Evolutionary conservation across 225 moss, liverwort and hornwort genomes (phyloP), one percentile per base, ranked within the genome.

Genomic region (Antitrichia curtipendula): DNA sequence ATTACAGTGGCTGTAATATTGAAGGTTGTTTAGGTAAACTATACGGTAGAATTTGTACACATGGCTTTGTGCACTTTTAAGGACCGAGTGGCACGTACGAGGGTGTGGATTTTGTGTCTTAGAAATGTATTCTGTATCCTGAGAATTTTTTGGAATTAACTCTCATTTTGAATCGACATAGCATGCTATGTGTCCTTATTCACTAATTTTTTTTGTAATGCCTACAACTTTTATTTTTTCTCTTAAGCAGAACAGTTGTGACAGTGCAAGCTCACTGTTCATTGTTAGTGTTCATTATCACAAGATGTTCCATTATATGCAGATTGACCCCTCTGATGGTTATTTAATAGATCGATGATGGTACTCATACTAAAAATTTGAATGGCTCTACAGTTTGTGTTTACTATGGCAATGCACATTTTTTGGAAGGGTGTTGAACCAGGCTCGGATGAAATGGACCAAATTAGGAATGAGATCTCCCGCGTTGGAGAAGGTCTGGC

Each of bases 401-500:
- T 87, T 38, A 21, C 8, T 24, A 85, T 88, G 54, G 85, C 14
- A 36, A 80, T 91, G 91, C 85, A 83, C 49, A 10, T 83, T 6
- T 0, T 75, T 25, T 90, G 85, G 91, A 75, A 40, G 54, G 75
- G 90, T 24, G 20, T 88, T 0, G 4, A 85, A 79, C 47, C 7
- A 16, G 81, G 21, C 29, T 90, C 88, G 31, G 60, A 77, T 47
- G 87, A 88, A 28, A 88, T 90, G 87, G 43, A 85, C 23, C 54
- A 79, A 7, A 85, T 75, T 3, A 59, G 73, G 58, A 77, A 88
- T 0, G 74, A 75, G 19, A 10, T 88, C 18, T 12, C 7, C 41
- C 1, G 1, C 12, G 0, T 87, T 10, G 0, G 1, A 36, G 41
- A 25, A 28, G 90, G 69, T 38, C 0, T 87, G 4, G 2, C 5